A percentile compares a stretch with the other conserved stretches of the same genome.
phyloP scores from a whole-genome alignment of 2,329 filamentous ascomycete species.

The Paecilomyces formosus region DNA sequence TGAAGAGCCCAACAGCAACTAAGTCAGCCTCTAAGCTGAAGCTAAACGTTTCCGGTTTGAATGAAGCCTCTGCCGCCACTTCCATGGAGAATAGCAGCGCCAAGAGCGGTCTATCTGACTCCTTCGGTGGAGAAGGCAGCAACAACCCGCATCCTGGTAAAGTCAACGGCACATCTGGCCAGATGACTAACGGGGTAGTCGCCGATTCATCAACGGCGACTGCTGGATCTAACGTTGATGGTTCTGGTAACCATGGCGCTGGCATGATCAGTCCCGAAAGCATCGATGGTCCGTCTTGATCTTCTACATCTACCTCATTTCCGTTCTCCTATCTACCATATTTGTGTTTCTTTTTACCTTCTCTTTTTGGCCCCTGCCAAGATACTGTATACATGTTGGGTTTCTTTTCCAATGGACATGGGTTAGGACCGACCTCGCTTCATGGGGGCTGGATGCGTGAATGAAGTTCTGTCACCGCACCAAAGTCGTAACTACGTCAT shows the following conservation, averaged over 20 bases:
- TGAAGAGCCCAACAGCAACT: slow-evolving; percentile 1
- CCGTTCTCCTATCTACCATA: background rate
- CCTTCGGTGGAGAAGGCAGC: slow-evolving; percentile 6
- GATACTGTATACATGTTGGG: background rate
- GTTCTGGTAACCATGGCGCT: slow-evolving; percentile 38
- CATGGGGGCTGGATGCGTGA: background rate
- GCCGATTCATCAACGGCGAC: slow-evolving; percentile 33
- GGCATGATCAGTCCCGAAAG: slow-evolving; percentile 84
- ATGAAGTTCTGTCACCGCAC: background rate
- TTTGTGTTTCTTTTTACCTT: background rate
- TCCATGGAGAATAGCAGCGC: slow-evolving; percentile 7
- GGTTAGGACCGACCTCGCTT: background rate
- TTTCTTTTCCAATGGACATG: background rate
- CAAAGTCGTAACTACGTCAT: background rate
- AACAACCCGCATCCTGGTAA: slow-evolving; percentile 13
- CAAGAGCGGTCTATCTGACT: slow-evolving; percentile 10
- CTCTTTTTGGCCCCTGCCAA: background rate
- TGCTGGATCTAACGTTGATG: slow-evolving; percentile 33
- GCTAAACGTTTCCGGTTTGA: slow-evolving; percentile 16
- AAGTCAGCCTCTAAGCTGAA: slow-evolving; percentile 50
- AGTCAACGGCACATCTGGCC: slow-evolving; percentile 28
- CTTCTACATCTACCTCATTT: background rate
- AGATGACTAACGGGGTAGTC: slow-evolving; percentile 51
- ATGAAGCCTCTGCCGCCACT: slow-evolving; percentile 5
- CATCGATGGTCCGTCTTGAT: slow-evolving; percentile 44